Evolutionary conservation across 1,139 yeast genomes (phyloP).

Genomic region (Wickerhamiella pararugosa): DNA sequence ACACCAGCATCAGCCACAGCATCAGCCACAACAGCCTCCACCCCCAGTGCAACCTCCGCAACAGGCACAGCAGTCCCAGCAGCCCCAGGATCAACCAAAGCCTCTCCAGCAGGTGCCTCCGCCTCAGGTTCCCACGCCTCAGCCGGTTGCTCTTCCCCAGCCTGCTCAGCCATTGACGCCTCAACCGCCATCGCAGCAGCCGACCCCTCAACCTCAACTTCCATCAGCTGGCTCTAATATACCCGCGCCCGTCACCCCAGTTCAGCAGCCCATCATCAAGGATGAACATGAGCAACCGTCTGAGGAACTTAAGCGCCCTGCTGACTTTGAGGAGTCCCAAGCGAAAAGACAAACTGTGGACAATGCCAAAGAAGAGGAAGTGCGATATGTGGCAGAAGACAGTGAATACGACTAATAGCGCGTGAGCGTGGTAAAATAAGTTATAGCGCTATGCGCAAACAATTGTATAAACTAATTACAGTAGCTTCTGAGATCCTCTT

Average conservation of each 20-base stretch:
- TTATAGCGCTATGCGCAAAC: not conserved
- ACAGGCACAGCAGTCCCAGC: conserved; percentile 4
- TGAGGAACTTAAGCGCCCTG: conserved; percentile 8
- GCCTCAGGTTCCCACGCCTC: not conserved
- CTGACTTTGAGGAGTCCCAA: conserved; percentile 6
- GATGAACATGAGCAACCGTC: not conserved
- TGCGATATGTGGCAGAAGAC: conserved; percentile 6
- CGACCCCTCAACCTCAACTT: conserved; percentile 11
- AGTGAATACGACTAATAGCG: conserved; percentile 4
- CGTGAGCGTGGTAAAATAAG: not conserved
- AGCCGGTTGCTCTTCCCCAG: conserved; percentile 4
- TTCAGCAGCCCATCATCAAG: conserved; percentile 6
- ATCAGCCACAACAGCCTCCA: conserved; percentile 4
- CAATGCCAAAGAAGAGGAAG: conserved; percentile 8
- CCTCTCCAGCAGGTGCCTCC: conserved; percentile 5
- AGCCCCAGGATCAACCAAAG: conserved; percentile 5
- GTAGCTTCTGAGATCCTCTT: not conserved
- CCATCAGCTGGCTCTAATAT: conserved; percentile 10
- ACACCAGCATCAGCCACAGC: not conserved
- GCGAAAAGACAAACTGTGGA: conserved; percentile 8
- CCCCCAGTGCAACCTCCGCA: conserved; percentile 1
- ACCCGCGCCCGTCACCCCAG: conserved; percentile 10
- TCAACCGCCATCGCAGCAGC: conserved; percentile 1
- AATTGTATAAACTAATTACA: not conserved
- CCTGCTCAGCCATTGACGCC: conserved; percentile 2